Evolutionary conservation across 257 asterid species (phyloP).

Genomic region (Lithospermum erythrorhizon): DNA sequence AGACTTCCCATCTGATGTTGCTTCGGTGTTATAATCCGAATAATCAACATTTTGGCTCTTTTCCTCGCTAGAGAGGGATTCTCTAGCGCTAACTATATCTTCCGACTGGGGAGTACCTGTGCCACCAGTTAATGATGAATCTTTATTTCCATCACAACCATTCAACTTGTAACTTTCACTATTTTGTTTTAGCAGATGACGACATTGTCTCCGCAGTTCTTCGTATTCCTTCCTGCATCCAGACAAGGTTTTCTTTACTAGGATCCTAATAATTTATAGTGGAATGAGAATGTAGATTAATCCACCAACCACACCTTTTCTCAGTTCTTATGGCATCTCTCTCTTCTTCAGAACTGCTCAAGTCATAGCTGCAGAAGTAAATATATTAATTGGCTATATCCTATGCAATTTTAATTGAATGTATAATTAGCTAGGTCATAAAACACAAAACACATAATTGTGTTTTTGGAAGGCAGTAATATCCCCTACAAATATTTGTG

Average conservation of each 20-base stretch:
- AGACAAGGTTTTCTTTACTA: conserved; percentile 6
- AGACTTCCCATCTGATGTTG: conserved; percentile 23
- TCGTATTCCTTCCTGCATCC: conserved; percentile 73
- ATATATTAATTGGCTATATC: background rate
- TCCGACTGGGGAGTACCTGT: conserved; percentile 52
- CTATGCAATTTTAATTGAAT: background rate
- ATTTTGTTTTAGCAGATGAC: conserved; percentile 39
- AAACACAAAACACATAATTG: background rate
- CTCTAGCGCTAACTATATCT: conserved; percentile 67
- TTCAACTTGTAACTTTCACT: conserved; percentile 22
- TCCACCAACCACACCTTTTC: conserved; percentile 41
- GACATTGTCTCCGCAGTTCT: conserved; percentile 54
- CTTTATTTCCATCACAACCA: conserved; percentile 30
- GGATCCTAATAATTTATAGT: background rate
- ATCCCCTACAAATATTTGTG: background rate
- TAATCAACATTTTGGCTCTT: conserved; percentile 30
- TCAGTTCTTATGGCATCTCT: conserved; percentile 46
- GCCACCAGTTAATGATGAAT: conserved; percentile 32
- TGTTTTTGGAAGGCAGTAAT: background rate
- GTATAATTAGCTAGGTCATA: background rate
- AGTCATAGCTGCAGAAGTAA: conserved; percentile 58
- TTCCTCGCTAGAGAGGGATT: conserved; percentile 82
- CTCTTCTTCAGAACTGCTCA: conserved; percentile 67
- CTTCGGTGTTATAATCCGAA: conserved; percentile 24
- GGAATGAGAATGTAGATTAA: conserved; percentile 2